A percentile compares a stretch with the other conserved stretches of the same genome.
phyloP scores from a whole-genome alignment of 2,329 filamentous ascomycete genomes.

The Fusarium virguliforme region DNA sequence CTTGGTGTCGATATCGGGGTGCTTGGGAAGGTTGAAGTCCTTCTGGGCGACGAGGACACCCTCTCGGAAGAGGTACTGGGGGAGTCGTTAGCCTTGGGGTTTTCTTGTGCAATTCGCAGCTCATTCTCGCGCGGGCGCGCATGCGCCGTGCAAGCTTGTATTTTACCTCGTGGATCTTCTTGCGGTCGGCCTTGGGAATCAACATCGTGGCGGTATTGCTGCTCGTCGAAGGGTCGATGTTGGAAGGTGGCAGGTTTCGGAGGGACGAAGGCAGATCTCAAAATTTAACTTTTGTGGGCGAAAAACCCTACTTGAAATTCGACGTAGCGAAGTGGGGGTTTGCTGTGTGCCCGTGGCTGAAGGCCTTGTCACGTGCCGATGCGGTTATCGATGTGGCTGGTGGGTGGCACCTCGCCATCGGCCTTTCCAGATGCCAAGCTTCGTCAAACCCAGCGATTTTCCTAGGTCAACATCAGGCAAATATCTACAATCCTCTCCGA shows the following conservation, averaged over 20 bases:
- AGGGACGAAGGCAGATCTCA: slow-evolving; percentile 57
- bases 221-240: slow-evolving; percentile 65
- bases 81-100: slow-evolving; percentile 47
- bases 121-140: slow-evolving; percentile 14
- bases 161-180: slow-evolving; percentile 94
- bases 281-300: slow-evolving; percentile 65
- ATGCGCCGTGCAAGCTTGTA: slow-evolving; percentile 21
- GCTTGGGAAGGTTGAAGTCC: slow-evolving; percentile 98
- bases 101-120: slow-evolving; percentile 41
- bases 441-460: slow-evolving; percentile 6
- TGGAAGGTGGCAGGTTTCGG: slow-evolving; percentile 62
- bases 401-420: slow-evolving; percentile 27
- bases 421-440: background rate
- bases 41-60: slow-evolving; percentile 97
- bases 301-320: slow-evolving; percentile 61
- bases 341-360: slow-evolving; percentile 36
- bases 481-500: slow-evolving; percentile 24
- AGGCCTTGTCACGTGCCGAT: slow-evolving; percentile 56
- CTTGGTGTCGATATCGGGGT: slow-evolving; percentile 98
- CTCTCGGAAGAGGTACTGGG: slow-evolving; percentile 94
- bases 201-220: slow-evolving; percentile 81
- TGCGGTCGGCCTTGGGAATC: slow-evolving; percentile 99
- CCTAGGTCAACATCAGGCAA: slow-evolving; percentile 21
- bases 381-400: slow-evolving; percentile 43
- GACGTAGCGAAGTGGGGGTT: slow-evolving; percentile 56